Base-by-base conservation (phyloP, 2,329 filamentous ascomycete species). In the Zymoseptoria pseudotritici region DNA sequence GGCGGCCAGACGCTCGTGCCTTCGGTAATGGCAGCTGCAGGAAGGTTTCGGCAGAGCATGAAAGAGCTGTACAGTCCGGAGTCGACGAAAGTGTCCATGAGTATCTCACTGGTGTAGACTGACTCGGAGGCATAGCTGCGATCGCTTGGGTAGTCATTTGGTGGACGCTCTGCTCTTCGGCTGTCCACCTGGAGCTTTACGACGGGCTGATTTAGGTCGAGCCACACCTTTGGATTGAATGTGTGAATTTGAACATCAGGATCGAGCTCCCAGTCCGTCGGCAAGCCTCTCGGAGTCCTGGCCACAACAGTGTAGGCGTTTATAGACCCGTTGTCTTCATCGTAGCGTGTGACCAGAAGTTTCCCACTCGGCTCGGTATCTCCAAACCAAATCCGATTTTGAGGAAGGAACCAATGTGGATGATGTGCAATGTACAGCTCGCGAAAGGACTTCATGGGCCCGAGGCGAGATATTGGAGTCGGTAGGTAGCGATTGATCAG, bases 341-440 rank as follows among this genome's bases (percentile, higher is more conserved):
- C 86, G 69, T 91, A 97, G 11, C 89, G 85, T n/a, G 83, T 81
- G 49, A 96, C 70, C 24, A 96, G 80, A 50, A 96, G 74, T 70
- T 88, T 88, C 0, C 92, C 92, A 1, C 83, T 86, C 54, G 90
- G 80, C 29, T 86, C 82, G 2, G 79, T 81, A 73, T 96, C 90
- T 61, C 85, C 83, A 70, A 96, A 93, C 92, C 92, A 97, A 64
- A 97, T 79, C 73, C 89, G 92, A 71, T 89, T 80, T 56, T 83
- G 85, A 0, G 89, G 81, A 1, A 97, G 79, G 69, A 96, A 96
- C 92, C 92, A 97, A 67, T 87, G 85, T 0, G 88, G 87, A 64
- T 94, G 83, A 71, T 94, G 89, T 20, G 86, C 81, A 50, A 82
- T 77, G 72, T 89, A 96, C 2, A 96, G 82, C 24, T 88, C 81